phyloP scores from a whole-genome alignment of 805 yeast genomes.

The Hanseniaspora mollemarum region DNA sequence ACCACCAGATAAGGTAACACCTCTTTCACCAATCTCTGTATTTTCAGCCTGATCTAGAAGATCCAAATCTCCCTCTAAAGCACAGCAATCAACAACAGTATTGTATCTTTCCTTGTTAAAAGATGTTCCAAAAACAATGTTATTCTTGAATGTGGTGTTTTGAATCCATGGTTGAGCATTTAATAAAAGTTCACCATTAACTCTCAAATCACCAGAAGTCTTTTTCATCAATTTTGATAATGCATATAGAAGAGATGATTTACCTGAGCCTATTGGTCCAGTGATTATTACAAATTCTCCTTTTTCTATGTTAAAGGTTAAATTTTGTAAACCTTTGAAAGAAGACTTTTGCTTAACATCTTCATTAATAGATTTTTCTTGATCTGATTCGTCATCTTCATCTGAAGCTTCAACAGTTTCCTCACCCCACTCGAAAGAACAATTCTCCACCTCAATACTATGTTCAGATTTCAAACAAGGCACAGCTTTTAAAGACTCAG shows the following conservation, averaged over 20 bases:
- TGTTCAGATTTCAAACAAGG: conserved; percentile 20
- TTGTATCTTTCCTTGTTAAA: conserved; percentile 41
- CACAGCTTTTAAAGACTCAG: conserved; percentile 15
- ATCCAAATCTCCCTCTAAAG: conserved; percentile 46
- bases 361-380: not conserved
- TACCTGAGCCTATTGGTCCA: conserved; percentile 43
- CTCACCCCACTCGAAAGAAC: conserved; percentile 48
- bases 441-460: conserved; percentile 41
- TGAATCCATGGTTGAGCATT: conserved; percentile 57
- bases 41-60: conserved; percentile 54
- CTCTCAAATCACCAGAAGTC: conserved; percentile 21
- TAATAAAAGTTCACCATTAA: conserved; percentile 37
- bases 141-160: conserved; percentile 57
- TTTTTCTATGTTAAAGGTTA: conserved; percentile 37
- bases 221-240: conserved; percentile 47
- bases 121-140: conserved; percentile 46
- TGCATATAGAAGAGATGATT: conserved; percentile 51
- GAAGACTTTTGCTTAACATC: not conserved
- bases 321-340: conserved; percentile 23
- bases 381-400: not conserved
- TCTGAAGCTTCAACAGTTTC: not conserved
- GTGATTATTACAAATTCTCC: conserved; percentile 60
- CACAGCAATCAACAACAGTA: conserved; percentile 47
- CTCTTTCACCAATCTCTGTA: conserved; percentile 66
- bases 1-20: conserved; percentile 66